Base-by-base conservation (phyloP, 2,329 filamentous ascomycete genomes). In the Colletotrichum sojae region DNA sequence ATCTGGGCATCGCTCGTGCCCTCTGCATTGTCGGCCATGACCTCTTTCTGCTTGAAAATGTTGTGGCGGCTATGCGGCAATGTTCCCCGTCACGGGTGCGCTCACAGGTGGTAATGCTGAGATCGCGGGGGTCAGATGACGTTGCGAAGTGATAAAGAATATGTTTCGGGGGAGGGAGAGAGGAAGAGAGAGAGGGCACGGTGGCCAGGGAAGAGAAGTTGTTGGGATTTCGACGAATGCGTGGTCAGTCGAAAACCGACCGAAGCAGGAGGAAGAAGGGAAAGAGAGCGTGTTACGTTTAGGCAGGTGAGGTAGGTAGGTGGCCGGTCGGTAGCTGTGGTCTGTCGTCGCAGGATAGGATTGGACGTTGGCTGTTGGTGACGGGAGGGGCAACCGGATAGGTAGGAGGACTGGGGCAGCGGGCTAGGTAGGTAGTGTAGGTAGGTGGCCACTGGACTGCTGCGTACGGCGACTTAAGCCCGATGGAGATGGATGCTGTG, bases 1-100 rank as follows among this genome's bases (percentile, higher is more conserved):
- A 99, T 84, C 76, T 95, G 91, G 76, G 91, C 84, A 77, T 95
- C 93, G 75, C 89, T 87, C 76, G 84, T 78, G 73, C 85, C 80
- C 70, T 88, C 86, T 74, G 84, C 80, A 77, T 88, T 88, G 80
- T 93, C 91, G 78, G 91, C 87, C 91, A 93, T 93, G 77, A 72
- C 64, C 67, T 67, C 46, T 46, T 70, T 36, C 45, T 57, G 18
- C 18, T 39, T 16, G 45, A 46, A 27, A 36, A n/a, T 18, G 54
- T 6, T 8, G 59, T 49, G 51, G 52, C 10, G 46, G 54, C 51
- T 36, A n/a, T 12, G 25, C 18, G 55, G 51, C 48, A 27, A 27
- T 40, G n/a, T 58, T 18, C 15, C 40, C 36, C 40, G 6, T 63
- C 51, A 54, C 57, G 22, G 36, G 54, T 56, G 55, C 49, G 51